Percentiles rank a stretch among this genome's conserved stretches.
phyloP scores from a whole-genome alignment of 2,329 filamentous ascomycete genomes.

The Blastomyces parvus region DNA sequence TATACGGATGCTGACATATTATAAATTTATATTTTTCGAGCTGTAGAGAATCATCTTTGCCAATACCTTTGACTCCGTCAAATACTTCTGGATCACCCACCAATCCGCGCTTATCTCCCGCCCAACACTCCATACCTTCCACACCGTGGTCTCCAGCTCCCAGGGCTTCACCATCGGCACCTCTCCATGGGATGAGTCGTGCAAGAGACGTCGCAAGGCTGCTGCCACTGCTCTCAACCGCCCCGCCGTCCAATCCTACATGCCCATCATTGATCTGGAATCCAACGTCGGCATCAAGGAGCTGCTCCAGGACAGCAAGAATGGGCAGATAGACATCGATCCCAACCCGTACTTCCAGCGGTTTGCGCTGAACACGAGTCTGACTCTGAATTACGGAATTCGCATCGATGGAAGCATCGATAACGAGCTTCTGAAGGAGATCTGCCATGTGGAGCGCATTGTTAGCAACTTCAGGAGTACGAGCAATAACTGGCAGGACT shows the following conservation, averaged over 20 bases:
- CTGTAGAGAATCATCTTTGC: conserved; percentile 61
- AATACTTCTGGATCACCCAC: conserved; percentile 64
- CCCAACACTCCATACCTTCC: conserved; percentile 71
- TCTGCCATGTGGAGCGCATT: conserved; percentile 63
- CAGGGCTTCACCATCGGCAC: conserved; percentile 77
- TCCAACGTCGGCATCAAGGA: conserved; percentile 63
- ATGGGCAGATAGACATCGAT: conserved; percentile 56
- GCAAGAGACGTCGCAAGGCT: conserved; percentile 66
- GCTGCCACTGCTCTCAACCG: conserved; percentile 70
- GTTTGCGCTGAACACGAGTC: conserved; percentile 65
- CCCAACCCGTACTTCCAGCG: conserved; percentile 65
- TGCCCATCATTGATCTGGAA: conserved; percentile 74
- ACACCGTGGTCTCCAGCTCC: conserved; percentile 64
- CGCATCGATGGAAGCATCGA: conserved; percentile 63
- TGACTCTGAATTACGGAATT: conserved; percentile 71
- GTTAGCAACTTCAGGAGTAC: conserved; percentile 69
- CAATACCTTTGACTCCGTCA: conserved; percentile 66
- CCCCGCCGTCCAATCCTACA: conserved; percentile 66
- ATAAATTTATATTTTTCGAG: background rate
- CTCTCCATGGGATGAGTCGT: conserved; percentile 74
- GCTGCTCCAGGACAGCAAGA: conserved; percentile 54
- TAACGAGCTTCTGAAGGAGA: conserved; percentile 59
- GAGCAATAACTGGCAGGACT: conserved; percentile 77
- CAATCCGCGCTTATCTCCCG: conserved; percentile 69
- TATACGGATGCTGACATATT: background rate